phyloP scores from a whole-genome alignment of 495 filamentous ascomycete species.

The Neurospora tetrasperma region DNA sequence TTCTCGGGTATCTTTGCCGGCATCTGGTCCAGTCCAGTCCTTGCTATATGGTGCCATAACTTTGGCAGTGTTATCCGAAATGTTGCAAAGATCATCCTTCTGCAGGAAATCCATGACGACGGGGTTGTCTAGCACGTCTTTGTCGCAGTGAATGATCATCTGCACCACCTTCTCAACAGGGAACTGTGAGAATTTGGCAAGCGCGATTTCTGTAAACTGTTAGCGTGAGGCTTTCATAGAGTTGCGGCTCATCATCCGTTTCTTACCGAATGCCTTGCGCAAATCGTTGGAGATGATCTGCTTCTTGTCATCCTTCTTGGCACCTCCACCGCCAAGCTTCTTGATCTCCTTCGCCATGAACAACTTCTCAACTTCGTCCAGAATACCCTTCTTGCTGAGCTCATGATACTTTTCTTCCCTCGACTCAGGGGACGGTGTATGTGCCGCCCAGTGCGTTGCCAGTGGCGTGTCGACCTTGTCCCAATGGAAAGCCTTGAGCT shows the following conservation, averaged over 20 bases:
- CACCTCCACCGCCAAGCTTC: conserved; percentile 56
- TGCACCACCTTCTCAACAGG: conserved; percentile 75
- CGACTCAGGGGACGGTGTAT: conserved; percentile 67
- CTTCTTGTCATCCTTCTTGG: conserved; percentile 85
- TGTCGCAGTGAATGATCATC: conserved; percentile 93
- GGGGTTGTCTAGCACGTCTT: conserved; percentile 77
- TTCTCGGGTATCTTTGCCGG: conserved; percentile 67
- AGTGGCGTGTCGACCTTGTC: conserved; percentile 93
- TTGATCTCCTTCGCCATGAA: conserved; percentile 98
- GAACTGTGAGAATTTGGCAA: conserved; percentile 77
- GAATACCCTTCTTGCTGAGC: conserved; percentile 80
- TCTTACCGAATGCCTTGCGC: conserved; percentile 71
- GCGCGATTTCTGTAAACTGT: conserved; percentile 58
- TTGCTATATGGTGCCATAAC: conserved; percentile 88
- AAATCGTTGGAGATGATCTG: conserved; percentile 90
- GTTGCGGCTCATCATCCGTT: not conserved
- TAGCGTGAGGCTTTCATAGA: conserved; percentile 5
- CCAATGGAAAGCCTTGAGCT: conserved; percentile 98
- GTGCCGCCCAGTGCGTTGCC: conserved; percentile 89
- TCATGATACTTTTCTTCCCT: conserved; percentile 94
- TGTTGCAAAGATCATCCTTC: conserved; percentile 80
- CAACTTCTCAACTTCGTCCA: conserved; percentile 93
- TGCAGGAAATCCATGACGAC: conserved; percentile 98
- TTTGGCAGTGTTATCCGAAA: conserved; percentile 85
- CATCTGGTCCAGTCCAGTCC: conserved; percentile 90